Percentiles rank a stretch among this genome's conserved stretches.
Evolutionary conservation across 345 rosid genomes (phyloP).

Genomic region (Arabis alpina): DNA sequence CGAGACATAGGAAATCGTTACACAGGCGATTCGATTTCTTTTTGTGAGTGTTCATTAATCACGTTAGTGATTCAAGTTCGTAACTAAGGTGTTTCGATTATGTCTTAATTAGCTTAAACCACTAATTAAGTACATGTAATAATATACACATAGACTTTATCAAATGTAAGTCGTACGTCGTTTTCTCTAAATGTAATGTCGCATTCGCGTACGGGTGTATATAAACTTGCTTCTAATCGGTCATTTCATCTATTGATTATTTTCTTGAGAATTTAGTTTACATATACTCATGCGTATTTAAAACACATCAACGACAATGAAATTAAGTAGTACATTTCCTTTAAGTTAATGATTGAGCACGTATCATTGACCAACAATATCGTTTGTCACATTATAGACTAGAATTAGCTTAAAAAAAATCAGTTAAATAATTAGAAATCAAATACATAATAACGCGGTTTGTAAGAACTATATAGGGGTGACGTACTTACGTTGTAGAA

Average conservation of each 20-base stretch:
- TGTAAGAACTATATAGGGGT: background rate
- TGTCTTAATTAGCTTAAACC: background rate
- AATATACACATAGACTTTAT: background rate
- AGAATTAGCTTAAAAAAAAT: background rate
- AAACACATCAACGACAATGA: conserved; percentile 15
- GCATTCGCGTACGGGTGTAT: background rate
- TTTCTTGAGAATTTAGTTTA: background rate
- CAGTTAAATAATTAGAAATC: conserved; percentile 10
- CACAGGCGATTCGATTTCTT: too few relatives aligned
- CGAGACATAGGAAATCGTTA: too few relatives aligned
- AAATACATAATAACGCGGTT: conserved; percentile 33
- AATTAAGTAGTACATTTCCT: conserved; percentile 7
- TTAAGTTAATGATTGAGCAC: conserved; percentile 30
- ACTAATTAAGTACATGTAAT: background rate
- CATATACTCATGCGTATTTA: background rate
- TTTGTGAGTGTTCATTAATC: too few relatives aligned
- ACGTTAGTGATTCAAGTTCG: too few relatives aligned
- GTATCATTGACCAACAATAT: conserved; percentile 11
- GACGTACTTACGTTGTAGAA: conserved; percentile 31
- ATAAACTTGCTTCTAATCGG: background rate
- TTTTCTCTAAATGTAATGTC: conserved; percentile 3
- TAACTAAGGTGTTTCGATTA: too few relatives aligned
- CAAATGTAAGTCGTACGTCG: background rate
- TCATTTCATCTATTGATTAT: background rate
- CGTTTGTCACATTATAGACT: background rate